Conservation (phyloP, 345 rosid species). For the Citrus reticulata region DNA sequence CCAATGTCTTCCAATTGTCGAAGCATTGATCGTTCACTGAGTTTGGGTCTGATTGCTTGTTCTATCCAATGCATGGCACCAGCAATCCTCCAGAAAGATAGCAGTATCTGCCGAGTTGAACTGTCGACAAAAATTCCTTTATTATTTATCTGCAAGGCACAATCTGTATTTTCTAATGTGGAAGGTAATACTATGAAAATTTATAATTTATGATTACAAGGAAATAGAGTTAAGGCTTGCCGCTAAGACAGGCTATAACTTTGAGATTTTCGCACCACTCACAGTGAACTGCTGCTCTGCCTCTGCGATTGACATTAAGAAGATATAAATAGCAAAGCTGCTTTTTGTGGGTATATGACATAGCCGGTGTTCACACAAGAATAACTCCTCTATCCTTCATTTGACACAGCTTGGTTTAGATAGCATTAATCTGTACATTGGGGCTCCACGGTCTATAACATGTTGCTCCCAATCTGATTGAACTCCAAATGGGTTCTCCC, state of each 20-base stretch:
- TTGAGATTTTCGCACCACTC: background rate
- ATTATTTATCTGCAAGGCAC: background rate
- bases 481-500: slow-evolving; percentile 63
- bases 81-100: background rate
- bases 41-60: background rate
- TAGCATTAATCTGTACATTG: slow-evolving; percentile 63
- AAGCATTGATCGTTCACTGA: background rate
- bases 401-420: slow-evolving; percentile 18
- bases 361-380: background rate
- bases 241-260: background rate
- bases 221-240: background rate
- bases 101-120: background rate
- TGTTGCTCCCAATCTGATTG: slow-evolving; percentile 71
- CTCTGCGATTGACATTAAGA: background rate
- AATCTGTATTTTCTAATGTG: background rate
- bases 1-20: background rate
- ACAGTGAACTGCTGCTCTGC: background rate
- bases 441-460: slow-evolving; percentile 47
- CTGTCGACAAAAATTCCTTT: background rate
- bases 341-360: background rate
- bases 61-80: background rate
- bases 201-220: background rate
- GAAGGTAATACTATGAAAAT: background rate
- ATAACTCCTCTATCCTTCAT: background rate
- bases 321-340: background rate